Percentiles rank a stretch among this genome's conserved stretches.
These are phyloP conservation scores for Musa troglodytarum DNA, from an alignment of 176 grass and related monocot genomes.

Conservation along the genomic window DNA sequence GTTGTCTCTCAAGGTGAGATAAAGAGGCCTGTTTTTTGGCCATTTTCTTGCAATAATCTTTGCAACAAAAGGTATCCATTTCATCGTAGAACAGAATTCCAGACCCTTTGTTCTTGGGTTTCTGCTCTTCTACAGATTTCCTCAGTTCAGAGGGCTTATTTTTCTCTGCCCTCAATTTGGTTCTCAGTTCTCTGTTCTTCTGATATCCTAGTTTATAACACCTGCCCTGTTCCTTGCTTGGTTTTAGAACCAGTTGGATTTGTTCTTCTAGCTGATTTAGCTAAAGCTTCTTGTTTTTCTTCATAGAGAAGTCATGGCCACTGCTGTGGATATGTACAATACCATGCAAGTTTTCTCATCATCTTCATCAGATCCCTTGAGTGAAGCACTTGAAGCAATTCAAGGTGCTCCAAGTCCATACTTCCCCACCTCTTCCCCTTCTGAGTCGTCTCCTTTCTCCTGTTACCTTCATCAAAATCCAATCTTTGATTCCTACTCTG, in stretches of 20 bases:
- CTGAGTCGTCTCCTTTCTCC: conserved; percentile 22
- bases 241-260: background rate
- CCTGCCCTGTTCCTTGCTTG: background rate
- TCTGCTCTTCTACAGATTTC: too few species aligned
- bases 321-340: conserved; percentile 39
- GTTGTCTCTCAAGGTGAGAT: too few species aligned
- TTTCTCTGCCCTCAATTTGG: background rate
- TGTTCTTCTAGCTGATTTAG: background rate
- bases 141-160: background rate
- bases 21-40: too few species aligned
- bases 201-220: background rate
- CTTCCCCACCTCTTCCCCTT: conserved; percentile 13
- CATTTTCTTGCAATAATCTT: too few species aligned
- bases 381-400: conserved; percentile 22
- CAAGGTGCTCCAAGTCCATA: conserved; percentile 8
- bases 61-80: too few species aligned
- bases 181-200: background rate
- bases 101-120: too few species aligned
- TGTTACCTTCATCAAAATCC: conserved; percentile 14
- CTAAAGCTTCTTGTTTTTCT: conserved; percentile 9
- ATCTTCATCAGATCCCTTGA: conserved; percentile 16
- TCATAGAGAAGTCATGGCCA: conserved; percentile 38
- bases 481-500: background rate
- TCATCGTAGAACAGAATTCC: too few species aligned
- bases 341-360: conserved; percentile 4